A percentile compares a stretch with the other conserved stretches of the same genome.
Evolutionary conservation across 2,329 filamentous ascomycete genomes (phyloP).

Genomic region (Clonostachys rosea): DNA sequence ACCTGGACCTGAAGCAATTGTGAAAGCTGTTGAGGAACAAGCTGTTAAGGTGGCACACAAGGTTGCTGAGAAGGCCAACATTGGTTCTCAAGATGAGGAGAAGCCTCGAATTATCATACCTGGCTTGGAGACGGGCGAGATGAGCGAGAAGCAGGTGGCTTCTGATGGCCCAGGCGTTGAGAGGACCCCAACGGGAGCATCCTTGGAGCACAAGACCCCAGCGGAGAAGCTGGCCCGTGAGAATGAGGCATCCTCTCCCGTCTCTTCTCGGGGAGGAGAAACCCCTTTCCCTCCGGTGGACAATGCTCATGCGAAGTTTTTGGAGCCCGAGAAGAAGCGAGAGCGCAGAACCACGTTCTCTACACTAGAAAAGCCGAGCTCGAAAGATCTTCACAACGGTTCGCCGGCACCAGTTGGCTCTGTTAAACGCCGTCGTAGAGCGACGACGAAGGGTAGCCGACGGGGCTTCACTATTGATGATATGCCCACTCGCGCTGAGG

Average conservation of each 20-base stretch:
- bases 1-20: conserved; percentile 31
- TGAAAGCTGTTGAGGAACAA: conserved; percentile 22
- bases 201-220: background rate
- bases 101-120: conserved; percentile 23
- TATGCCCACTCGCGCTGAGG: conserved; percentile 68
- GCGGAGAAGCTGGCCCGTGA: conserved; percentile 3
- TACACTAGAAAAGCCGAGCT: conserved; percentile 41
- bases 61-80: conserved; percentile 15
- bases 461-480: conserved; percentile 68
- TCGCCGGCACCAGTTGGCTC: conserved; percentile 35
- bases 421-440: conserved; percentile 59
- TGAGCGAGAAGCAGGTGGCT: conserved; percentile 35
- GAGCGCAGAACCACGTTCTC: conserved; percentile 55
- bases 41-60: conserved; percentile 26
- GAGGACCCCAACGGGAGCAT: background rate
- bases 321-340: conserved; percentile 31
- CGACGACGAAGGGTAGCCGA: conserved; percentile 65
- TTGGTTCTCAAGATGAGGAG: conserved; percentile 13
- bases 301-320: conserved; percentile 18
- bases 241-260: conserved; percentile 31
- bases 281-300: conserved; percentile 44
- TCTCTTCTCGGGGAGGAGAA: conserved; percentile 35
- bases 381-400: conserved; percentile 19
- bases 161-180: conserved; percentile 5
- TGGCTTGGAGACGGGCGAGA: conserved; percentile 11